phyloP scores from a whole-genome alignment of 1,284 basidiomycete species.

The Heliocybe sulcata region DNA sequence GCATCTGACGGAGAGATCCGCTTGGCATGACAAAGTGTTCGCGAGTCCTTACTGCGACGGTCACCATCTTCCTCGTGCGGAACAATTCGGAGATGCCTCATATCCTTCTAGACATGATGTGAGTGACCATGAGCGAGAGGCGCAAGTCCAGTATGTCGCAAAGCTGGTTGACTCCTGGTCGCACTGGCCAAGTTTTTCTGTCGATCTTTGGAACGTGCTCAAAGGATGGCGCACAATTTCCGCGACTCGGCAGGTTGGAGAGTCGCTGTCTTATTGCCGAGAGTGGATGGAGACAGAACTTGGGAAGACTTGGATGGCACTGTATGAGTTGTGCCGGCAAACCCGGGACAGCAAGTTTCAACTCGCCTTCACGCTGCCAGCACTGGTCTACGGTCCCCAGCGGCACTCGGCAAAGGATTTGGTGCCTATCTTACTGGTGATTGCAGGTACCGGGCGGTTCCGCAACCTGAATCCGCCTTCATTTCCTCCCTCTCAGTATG shows the following conservation, averaged over 20 bases:
- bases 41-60: not conserved
- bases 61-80: not conserved
- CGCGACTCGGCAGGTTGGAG: not conserved
- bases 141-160: not conserved
- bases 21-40: slow-evolving; percentile 6
- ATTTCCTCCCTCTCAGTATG: slow-evolving; percentile 5
- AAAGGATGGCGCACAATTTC: not conserved
- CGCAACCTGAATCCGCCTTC: slow-evolving; percentile 8
- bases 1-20: slow-evolving; percentile 8
- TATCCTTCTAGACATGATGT: not conserved
- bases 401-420: slow-evolving; percentile 5
- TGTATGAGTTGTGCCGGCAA: slow-evolving; percentile 22
- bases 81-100: not conserved
- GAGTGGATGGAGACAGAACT: slow-evolving; percentile 15
- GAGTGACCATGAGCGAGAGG: not conserved
- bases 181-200: not conserved
- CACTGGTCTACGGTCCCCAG: slow-evolving; percentile 20
- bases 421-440: slow-evolving; percentile 22
- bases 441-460: slow-evolving; percentile 18
- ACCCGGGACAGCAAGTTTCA: slow-evolving; percentile 11
- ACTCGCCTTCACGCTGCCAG: slow-evolving; percentile 24
- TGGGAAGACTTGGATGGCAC: slow-evolving; percentile 19
- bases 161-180: not conserved
- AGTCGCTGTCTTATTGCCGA: slow-evolving; percentile 13
- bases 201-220: not conserved